These are phyloP conservation scores for Microsporum ferrugineum DNA, from an alignment of 2,329 filamentous ascomycete species.

Conservation along the genomic window DNA sequence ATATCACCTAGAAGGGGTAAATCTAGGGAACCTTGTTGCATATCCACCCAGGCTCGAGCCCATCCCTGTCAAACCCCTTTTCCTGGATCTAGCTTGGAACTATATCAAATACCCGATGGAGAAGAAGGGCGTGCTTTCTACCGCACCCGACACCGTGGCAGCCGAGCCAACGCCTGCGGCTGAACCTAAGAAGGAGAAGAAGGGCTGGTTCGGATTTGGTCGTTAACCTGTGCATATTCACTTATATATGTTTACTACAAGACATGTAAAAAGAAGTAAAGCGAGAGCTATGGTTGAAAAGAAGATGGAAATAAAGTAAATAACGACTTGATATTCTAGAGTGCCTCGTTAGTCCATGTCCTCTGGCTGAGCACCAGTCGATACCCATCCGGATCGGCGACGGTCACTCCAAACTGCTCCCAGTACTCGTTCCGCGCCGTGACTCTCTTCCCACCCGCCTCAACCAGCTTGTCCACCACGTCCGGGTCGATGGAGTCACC, in stretches of 20 bases:
- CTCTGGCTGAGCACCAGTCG: slow-evolving; percentile 30
- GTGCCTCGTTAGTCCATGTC: background rate
- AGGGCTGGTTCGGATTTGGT: slow-evolving; percentile 66
- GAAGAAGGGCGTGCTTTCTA: slow-evolving; percentile 16
- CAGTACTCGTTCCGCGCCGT: slow-evolving; percentile 26
- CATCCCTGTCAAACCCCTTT: slow-evolving; percentile 86
- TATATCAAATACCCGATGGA: slow-evolving; percentile 84
- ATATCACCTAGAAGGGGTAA: slow-evolving; percentile 59
- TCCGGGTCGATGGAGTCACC: slow-evolving; percentile 22
- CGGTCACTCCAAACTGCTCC: slow-evolving; percentile 35
- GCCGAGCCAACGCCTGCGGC: background rate
- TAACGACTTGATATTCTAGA: background rate
- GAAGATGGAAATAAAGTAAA: background rate
- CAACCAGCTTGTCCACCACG: slow-evolving; percentile 25
- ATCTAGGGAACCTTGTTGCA: slow-evolving; percentile 69
- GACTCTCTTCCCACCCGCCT: slow-evolving; percentile 27
- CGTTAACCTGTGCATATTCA: slow-evolving; percentile 20
- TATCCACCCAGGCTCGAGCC: slow-evolving; percentile 76
- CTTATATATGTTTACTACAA: no score
- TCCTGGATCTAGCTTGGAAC: slow-evolving; percentile 95
- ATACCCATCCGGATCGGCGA: slow-evolving; percentile 39
- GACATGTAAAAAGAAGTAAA: background rate
- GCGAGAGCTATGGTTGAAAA: background rate
- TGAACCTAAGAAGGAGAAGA: slow-evolving; percentile 44
- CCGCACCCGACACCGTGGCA: slow-evolving; percentile 15